phyloP scores from a whole-genome alignment of 495 filamentous ascomycete genomes.

The Penicillium tannophilum region DNA sequence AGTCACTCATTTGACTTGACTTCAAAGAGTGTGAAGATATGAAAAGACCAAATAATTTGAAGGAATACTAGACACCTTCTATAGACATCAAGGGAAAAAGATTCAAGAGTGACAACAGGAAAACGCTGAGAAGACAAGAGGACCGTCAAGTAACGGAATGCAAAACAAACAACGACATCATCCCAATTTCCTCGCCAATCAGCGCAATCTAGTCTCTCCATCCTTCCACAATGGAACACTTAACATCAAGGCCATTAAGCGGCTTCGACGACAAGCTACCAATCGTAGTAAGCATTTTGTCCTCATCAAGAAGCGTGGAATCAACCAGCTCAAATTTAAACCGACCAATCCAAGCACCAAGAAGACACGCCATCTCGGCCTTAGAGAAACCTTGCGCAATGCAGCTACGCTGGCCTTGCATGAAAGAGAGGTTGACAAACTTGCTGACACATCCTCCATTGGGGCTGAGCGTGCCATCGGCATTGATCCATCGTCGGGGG shows the following conservation, averaged over 20 bases:
- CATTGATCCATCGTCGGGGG: slow-evolving; percentile 56
- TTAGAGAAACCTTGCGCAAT: slow-evolving; percentile 1
- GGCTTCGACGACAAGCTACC: slow-evolving; percentile 1
- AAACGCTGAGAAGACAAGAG: background rate
- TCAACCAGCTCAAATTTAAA: slow-evolving; percentile 4
- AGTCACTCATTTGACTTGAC: too few relatives aligned
- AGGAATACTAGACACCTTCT: too few relatives aligned
- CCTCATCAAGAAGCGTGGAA: background rate
- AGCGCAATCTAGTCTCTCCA: background rate
- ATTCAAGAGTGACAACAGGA: background rate
- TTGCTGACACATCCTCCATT: background rate
- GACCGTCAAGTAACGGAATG: background rate
- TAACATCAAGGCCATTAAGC: background rate
- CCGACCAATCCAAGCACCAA: slow-evolving; percentile 1
- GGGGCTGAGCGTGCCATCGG: background rate
- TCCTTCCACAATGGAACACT: background rate
- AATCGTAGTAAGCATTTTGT: background rate
- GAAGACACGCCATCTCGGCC: background rate
- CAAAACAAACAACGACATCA: background rate
- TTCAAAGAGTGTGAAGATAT: background rate
- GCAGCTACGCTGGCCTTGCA: background rate
- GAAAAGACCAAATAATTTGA: background rate
- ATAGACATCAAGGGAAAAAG: background rate
- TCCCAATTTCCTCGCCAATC: background rate
- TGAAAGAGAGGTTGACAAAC: background rate